A percentile compares a stretch with the other conserved stretches of the same genome.
These are phyloP conservation scores for Aspergillus quadrilineatus DNA, from an alignment of 2,329 filamentous ascomycete genomes.

Conservation along the genomic window DNA sequence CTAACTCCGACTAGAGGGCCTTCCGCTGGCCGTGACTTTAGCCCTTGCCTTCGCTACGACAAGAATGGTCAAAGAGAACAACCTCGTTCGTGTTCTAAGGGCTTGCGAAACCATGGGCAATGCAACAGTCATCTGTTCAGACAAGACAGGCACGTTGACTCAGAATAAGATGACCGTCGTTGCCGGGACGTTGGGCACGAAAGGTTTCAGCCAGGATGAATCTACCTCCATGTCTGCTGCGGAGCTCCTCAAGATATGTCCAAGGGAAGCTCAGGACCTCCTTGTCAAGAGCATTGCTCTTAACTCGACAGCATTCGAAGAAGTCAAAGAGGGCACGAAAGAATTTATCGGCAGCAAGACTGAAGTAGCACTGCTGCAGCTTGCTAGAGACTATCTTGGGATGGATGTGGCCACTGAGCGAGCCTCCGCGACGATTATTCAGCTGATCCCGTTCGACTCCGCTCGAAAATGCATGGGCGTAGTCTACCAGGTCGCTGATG, in stretches of 20 bases:
- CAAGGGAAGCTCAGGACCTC: slow-evolving; percentile 34
- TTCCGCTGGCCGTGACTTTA: slow-evolving; percentile 74
- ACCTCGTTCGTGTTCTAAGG: slow-evolving; percentile 72
- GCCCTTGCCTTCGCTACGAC: slow-evolving; percentile 75
- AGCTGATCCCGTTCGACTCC: slow-evolving; percentile 74
- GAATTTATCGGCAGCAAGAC: slow-evolving; percentile 77
- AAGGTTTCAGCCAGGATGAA: slow-evolving; percentile 52
- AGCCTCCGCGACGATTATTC: slow-evolving; percentile 58
- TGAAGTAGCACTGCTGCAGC: slow-evolving; percentile 70
- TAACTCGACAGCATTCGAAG: slow-evolving; percentile 72
- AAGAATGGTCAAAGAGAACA: slow-evolving; percentile 74
- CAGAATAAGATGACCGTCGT: slow-evolving; percentile 77
- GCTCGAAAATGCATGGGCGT: slow-evolving; percentile 65
- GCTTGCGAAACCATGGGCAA: slow-evolving; percentile 82
- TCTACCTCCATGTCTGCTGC: slow-evolving; percentile 22
- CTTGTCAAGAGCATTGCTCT: slow-evolving; percentile 45
- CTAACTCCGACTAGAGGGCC: slow-evolving; percentile 59
- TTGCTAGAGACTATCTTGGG: slow-evolving; percentile 65
- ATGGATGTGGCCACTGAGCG: slow-evolving; percentile 68
- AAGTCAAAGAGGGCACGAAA: slow-evolving; percentile 64
- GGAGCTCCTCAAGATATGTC: slow-evolving; percentile 34
- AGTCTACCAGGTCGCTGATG: slow-evolving; percentile 41
- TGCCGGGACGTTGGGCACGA: slow-evolving; percentile 65
- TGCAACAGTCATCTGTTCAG: slow-evolving; percentile 75
- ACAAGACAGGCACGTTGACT: slow-evolving; percentile 74